phyloP scores from a whole-genome alignment of 2,329 filamentous ascomycete species.

The Lecanicillium sp. region DNA sequence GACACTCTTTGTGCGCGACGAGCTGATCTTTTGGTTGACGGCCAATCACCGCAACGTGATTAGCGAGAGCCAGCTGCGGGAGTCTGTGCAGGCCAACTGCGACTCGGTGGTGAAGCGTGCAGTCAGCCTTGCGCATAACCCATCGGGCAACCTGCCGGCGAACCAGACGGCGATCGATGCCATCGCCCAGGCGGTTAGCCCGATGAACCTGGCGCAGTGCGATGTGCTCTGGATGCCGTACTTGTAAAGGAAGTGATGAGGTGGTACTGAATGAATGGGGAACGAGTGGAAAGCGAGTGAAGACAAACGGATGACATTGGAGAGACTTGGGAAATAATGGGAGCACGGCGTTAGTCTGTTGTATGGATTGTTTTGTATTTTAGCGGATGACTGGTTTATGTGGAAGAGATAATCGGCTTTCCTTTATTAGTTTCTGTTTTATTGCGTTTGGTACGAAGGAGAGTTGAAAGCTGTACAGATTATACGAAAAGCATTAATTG shows the following conservation, averaged over 20 bases:
- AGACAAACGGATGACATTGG: too few species aligned
- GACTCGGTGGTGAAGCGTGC: conserved; percentile 90
- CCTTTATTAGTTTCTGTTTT: too few species aligned
- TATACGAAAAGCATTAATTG: background rate
- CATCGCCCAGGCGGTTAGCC: conserved; percentile 87
- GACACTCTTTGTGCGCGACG: conserved; percentile 89
- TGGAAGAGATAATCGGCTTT: too few species aligned
- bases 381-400: too few species aligned
- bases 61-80: conserved; percentile 60
- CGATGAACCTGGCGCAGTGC: conserved; percentile 76
- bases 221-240: conserved; percentile 98
- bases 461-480: background rate
- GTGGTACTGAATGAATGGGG: too few species aligned
- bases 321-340: too few species aligned
- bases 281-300: too few species aligned
- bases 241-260: conserved; percentile 43
- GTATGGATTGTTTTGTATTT: too few species aligned
- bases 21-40: conserved; percentile 97
- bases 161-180: conserved; percentile 97
- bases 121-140: conserved; percentile 70
- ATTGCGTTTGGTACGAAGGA: too few species aligned
- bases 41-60: conserved; percentile 56
- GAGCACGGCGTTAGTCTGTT: too few species aligned
- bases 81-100: conserved; percentile 77
- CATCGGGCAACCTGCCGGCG: conserved; percentile 75